Percentiles rank a stretch among this genome's conserved stretches.
Evolutionary conservation across 768 basidiomycete species (phyloP).

Genomic region (Mycena leptocephala): DNA sequence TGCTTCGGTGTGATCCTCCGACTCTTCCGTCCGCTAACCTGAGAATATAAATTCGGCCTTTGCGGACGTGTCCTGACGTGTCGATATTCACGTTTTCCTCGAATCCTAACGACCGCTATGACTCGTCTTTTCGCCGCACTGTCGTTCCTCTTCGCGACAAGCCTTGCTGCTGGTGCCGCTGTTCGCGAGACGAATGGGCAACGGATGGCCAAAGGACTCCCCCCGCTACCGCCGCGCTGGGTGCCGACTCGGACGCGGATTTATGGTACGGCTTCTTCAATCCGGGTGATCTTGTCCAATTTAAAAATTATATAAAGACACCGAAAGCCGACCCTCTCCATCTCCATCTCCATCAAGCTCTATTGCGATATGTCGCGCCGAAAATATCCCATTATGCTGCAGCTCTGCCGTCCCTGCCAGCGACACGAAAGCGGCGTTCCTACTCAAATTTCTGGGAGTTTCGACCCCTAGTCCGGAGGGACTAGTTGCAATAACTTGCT

Average conservation of each 20-base stretch:
- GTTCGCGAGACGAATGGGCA: constrained; percentile 24
- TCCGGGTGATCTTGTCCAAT: not conserved
- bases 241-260: constrained; percentile 10
- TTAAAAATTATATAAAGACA: not conserved
- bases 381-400: constrained; percentile 4
- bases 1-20: constrained; percentile 25
- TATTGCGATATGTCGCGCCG: not conserved
- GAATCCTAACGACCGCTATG: not conserved
- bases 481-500: constrained; percentile 8
- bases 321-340: not conserved
- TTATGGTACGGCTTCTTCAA: not conserved
- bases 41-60: constrained; percentile 17
- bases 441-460: not conserved
- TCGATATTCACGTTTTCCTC: not conserved
- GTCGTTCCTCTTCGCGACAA: not conserved
- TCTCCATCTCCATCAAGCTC: not conserved
- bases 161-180: not conserved
- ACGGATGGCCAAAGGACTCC: constrained; percentile 21
- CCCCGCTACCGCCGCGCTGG: constrained; percentile 23
- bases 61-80: not conserved
- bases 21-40: constrained; percentile 13
- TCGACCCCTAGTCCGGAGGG: not conserved
- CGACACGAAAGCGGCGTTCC: constrained; percentile 44
- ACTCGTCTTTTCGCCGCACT: not conserved
- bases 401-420: not conserved